A percentile compares a stretch with the other conserved stretches of the same genome.
phyloP scores from a whole-genome alignment of 345 rosid genomes.

The Iberis pinnata region DNA sequence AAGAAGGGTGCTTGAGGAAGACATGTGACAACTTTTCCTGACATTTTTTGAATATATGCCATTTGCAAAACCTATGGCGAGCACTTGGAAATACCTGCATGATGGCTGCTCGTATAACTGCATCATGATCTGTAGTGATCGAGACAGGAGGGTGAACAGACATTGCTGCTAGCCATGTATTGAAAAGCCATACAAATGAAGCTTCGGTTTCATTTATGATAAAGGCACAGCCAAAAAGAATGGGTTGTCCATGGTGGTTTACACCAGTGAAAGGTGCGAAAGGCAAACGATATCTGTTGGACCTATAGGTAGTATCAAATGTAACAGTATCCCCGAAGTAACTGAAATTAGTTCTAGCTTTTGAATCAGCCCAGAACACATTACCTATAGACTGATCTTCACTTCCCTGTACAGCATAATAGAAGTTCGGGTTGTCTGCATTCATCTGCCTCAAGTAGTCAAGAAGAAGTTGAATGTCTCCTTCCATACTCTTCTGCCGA shows the following conservation, averaged over 20 bases:
- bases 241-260: constrained; percentile 61
- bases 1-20: constrained; percentile 39
- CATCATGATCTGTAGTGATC: constrained; percentile 53
- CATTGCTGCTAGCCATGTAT: constrained; percentile 54
- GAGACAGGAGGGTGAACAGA: constrained; percentile 47
- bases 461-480: constrained; percentile 45
- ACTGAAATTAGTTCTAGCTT: constrained; percentile 29
- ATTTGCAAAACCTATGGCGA: constrained; percentile 55
- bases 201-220: constrained; percentile 50
- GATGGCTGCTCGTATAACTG: constrained; percentile 44
- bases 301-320: constrained; percentile 44
- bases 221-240: constrained; percentile 56
- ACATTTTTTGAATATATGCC: constrained; percentile 49
- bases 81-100: constrained; percentile 49
- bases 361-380: constrained; percentile 47
- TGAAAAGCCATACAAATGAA: constrained; percentile 54
- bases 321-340: constrained; percentile 44
- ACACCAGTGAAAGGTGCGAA: constrained; percentile 47
- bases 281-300: constrained; percentile 44
- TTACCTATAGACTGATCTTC: constrained; percentile 39
- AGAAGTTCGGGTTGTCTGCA: constrained; percentile 36
- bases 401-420: constrained; percentile 34
- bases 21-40: constrained; percentile 40
- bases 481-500: constrained; percentile 41
- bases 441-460: constrained; percentile 49